phyloP scores from a whole-genome alignment of 1,284 basidiomycete species.

The Peniophora sp. region DNA sequence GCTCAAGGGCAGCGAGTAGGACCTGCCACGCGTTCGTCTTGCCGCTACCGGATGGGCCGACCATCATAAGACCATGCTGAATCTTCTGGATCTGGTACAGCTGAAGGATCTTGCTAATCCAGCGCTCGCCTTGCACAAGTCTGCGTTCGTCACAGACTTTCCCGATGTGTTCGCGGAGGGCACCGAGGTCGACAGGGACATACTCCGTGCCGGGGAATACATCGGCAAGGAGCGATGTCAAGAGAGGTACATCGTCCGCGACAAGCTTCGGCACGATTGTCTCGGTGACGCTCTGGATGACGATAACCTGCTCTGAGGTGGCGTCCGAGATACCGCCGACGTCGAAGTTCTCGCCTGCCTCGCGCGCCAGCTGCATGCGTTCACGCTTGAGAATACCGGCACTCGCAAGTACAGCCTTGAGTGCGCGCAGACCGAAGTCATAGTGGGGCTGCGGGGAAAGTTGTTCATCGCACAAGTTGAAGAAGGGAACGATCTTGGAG shows the following conservation, averaged over 20 bases:
- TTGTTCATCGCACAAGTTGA: constrained; percentile 96
- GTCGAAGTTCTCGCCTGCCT: constrained; percentile 36
- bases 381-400: constrained; percentile 98
- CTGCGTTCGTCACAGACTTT: constrained; percentile 85
- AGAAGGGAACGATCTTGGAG: constrained; percentile 98
- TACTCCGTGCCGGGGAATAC: constrained; percentile 97
- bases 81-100: constrained; percentile 99
- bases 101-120: constrained; percentile 95
- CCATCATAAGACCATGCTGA: constrained; percentile 99
- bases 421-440: constrained; percentile 96
- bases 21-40: constrained; percentile 98
- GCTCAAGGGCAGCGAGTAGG: constrained; percentile 83
- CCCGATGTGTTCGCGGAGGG: constrained; percentile 77
- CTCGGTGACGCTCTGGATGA: constrained; percentile 99
- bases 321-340: constrained; percentile 55
- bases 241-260: constrained; percentile 91
- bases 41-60: constrained; percentile 93
- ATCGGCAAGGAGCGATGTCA: constrained; percentile 90
- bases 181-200: constrained; percentile 81
- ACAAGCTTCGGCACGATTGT: constrained; percentile 98
- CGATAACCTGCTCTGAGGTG: constrained; percentile 87
- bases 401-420: constrained; percentile 94
- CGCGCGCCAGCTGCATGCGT: constrained; percentile 51
- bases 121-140: constrained; percentile 79
- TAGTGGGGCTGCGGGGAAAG: constrained; percentile 97